These are phyloP conservation scores for Solanum aculeatissimum DNA, from an alignment of 305 asterid genomes.

Conservation along the genomic window DNA sequence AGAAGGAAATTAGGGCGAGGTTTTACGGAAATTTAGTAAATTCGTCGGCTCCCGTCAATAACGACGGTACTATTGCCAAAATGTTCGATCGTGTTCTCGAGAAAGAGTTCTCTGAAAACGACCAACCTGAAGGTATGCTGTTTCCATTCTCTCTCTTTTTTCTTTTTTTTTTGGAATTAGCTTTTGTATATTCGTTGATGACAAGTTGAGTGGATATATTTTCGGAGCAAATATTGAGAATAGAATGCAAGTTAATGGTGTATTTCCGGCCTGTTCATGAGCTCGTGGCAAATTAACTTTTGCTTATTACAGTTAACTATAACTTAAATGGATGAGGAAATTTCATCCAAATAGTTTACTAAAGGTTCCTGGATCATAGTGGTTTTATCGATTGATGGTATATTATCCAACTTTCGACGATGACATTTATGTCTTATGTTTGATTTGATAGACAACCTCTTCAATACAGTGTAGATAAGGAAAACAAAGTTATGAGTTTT, in stretches of 20 bases:
- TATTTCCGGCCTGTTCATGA: background rate
- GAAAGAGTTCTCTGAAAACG: constrained; percentile 85
- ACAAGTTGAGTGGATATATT: background rate
- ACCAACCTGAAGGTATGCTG: constrained; percentile 61
- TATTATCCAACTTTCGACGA: background rate
- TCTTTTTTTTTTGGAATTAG: background rate
- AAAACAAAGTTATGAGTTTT: background rate
- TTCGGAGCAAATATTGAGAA: background rate
- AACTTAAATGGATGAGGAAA: background rate
- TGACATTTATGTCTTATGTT: background rate
- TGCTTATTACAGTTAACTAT: background rate
- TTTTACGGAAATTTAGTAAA: constrained; percentile 80
- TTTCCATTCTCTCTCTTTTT: background rate
- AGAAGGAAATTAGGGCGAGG: constrained; percentile 60
- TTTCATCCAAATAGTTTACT: background rate
- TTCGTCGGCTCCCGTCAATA: constrained; percentile 43
- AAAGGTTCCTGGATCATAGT: background rate
- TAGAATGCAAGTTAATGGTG: background rate
- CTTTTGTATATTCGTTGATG: background rate
- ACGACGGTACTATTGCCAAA: constrained; percentile 77
- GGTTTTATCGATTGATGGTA: background rate
- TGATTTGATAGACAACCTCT: background rate
- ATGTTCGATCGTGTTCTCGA: constrained; percentile 92
- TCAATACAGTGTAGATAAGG: background rate
- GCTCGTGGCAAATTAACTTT: background rate